Evolutionary conservation across 495 filamentous ascomycete species (phyloP).

Genomic region (Penicillium canescens): DNA sequence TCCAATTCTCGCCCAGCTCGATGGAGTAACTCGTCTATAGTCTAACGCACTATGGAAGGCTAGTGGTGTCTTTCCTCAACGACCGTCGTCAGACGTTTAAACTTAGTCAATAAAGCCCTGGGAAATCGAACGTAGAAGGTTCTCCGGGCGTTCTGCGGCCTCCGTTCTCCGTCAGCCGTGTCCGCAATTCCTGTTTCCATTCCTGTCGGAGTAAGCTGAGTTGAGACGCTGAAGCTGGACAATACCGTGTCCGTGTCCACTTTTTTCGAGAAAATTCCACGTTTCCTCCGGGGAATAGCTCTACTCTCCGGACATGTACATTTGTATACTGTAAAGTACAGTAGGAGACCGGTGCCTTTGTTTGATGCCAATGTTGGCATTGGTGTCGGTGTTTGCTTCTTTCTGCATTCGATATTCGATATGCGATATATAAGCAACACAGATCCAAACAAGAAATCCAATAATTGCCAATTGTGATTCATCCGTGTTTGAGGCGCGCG

Average conservation of each 20-base stretch:
- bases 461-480: slow-evolving; percentile 3
- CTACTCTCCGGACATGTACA: too few species aligned
- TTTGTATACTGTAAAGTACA: too few species aligned
- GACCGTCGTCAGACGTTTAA: slow-evolving; percentile 16
- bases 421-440: neutral
- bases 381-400: neutral
- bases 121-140: slow-evolving; percentile 1
- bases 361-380: too few species aligned
- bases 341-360: too few species aligned
- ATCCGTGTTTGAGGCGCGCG: neutral
- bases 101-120: slow-evolving; percentile 10
- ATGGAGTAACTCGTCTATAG: neutral
- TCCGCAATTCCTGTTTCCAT: too few species aligned
- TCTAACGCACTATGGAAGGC: slow-evolving; percentile 5
- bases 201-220: too few species aligned
- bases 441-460: neutral
- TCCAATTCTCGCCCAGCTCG: neutral
- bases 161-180: slow-evolving; percentile 6
- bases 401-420: neutral
- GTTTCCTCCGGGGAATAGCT: slow-evolving; percentile 10
- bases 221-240: too few species aligned
- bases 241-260: slow-evolving; percentile 4
- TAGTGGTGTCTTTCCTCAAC: slow-evolving; percentile 11
- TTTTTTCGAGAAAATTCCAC: slow-evolving; percentile 32
- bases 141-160: slow-evolving; percentile 1